phyloP scores from a whole-genome alignment of 345 rosid species.

The Pistacia vera region DNA sequence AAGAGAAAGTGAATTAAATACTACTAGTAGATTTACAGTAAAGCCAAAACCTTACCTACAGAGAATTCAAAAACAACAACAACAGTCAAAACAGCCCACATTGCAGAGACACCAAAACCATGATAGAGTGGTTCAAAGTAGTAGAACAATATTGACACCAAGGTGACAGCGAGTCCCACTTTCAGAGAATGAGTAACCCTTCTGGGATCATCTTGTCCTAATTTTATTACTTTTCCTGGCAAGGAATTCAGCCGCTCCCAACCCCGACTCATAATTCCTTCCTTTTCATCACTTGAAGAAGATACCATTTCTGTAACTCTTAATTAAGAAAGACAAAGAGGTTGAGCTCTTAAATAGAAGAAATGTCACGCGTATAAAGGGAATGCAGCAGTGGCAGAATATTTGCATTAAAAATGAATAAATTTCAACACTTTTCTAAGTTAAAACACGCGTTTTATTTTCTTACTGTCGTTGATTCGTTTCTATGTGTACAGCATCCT shows the following conservation, averaged over 20 bases:
- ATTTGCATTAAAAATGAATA: too few species aligned
- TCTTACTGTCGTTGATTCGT: too few species aligned
- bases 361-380: too few species aligned
- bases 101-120: slow-evolving; percentile 40
- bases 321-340: neutral
- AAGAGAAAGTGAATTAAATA: neutral
- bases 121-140: slow-evolving; percentile 34
- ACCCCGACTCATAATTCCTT: neutral
- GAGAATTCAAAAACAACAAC: slow-evolving; percentile 48
- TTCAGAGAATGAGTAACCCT: slow-evolving; percentile 37
- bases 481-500: too few species aligned
- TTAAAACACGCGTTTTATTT: too few species aligned
- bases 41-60: slow-evolving; percentile 28
- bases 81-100: slow-evolving; percentile 54
- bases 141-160: slow-evolving; percentile 34
- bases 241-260: neutral
- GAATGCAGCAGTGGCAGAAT: too few species aligned
- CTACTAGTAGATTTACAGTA: neutral
- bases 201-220: slow-evolving; percentile 47
- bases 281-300: neutral
- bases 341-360: neutral
- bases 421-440: too few species aligned
- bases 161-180: slow-evolving; percentile 38
- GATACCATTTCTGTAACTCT: neutral
- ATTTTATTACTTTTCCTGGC: slow-evolving; percentile 12